Evolutionary conservation across 169 alveolate species (phyloP).

Genomic region (Plasmodium sp.): DNA sequence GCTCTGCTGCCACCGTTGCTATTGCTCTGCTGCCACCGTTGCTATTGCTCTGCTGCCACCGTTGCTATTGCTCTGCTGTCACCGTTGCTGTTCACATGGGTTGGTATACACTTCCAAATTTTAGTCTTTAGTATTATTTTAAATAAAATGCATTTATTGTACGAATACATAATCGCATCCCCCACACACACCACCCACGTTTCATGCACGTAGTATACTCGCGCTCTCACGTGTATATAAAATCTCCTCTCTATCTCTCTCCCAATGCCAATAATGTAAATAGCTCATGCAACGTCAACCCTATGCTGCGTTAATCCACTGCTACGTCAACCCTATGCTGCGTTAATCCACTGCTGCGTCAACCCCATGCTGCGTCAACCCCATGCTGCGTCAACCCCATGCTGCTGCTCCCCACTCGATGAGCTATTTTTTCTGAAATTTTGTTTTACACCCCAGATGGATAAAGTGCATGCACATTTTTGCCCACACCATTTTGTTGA

Average conservation of each 20-base stretch:
- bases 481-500: neutral
- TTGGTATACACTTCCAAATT: constrained; percentile 16
- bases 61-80: neutral
- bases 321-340: neutral
- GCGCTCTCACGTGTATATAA: neutral
- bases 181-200: neutral
- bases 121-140: constrained; percentile 26
- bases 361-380: neutral
- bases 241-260: neutral
- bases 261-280: neutral
- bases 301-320: neutral
- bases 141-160: constrained; percentile 13
- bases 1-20: neutral
- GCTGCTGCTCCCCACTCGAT: neutral
- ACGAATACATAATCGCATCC: constrained; percentile 18
- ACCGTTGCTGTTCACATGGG: constrained; percentile 10
- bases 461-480: neutral
- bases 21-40: neutral
- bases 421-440: neutral
- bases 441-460: neutral
- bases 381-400: neutral
- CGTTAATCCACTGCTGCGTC: neutral
- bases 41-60: neutral
- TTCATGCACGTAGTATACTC: neutral
- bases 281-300: neutral